These are phyloP conservation scores for Botrytis squamosa DNA, from an alignment of 2,329 filamentous ascomycete species.

Conservation along the genomic window DNA sequence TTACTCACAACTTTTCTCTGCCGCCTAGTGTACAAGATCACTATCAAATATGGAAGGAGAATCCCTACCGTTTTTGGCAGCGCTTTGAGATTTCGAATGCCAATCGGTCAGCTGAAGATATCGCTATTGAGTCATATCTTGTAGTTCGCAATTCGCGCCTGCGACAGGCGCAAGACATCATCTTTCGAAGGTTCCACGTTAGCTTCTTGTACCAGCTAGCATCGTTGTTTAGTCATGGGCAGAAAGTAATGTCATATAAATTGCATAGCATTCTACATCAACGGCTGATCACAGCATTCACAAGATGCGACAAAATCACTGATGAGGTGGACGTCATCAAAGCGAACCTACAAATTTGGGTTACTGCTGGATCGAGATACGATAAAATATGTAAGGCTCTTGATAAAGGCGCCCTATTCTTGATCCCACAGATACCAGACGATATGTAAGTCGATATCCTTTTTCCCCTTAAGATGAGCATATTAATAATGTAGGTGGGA, in stretches of 20 bases:
- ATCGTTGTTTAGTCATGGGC: background rate
- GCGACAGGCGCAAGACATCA: background rate
- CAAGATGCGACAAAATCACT: background rate
- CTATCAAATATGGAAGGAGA: background rate
- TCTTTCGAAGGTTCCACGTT: background rate
- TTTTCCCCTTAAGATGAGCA: background rate
- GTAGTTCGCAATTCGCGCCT: background rate
- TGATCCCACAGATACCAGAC: slow-evolving; percentile 6
- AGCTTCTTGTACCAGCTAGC: background rate
- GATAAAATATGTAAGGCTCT: background rate
- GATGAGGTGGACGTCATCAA: background rate
- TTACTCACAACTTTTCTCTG: background rate
- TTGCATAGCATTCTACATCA: background rate
- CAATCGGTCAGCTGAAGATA: background rate
- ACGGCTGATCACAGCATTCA: background rate
- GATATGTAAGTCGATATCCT: background rate
- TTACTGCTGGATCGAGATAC: background rate
- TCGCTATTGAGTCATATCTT: background rate
- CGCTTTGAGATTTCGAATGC: background rate
- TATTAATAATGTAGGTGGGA: slow-evolving; percentile 1
- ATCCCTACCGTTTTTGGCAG: slow-evolving; percentile 1
- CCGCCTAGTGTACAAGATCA: background rate
- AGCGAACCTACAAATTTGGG: background rate
- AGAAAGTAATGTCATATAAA: background rate
- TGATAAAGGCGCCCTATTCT: background rate